Evolutionary conservation across 257 asterid genomes (phyloP).

Genomic region (Avicennia marina): DNA sequence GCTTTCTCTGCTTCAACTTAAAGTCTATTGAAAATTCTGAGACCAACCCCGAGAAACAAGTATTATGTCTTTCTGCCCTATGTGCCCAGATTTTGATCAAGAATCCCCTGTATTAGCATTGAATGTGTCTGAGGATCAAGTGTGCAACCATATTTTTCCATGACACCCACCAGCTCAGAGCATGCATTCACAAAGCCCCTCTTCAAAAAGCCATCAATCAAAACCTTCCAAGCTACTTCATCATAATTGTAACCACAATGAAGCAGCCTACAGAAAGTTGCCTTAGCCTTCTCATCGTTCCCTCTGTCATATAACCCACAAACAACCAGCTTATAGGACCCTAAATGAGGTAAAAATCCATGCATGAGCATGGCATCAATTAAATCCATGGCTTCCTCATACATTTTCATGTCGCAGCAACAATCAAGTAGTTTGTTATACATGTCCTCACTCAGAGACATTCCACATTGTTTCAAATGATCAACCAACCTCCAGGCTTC

Average conservation of each 20-base stretch:
- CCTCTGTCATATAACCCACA: constrained; percentile 62
- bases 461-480: constrained; percentile 41
- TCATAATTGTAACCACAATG: constrained; percentile 62
- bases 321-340: constrained; percentile 46
- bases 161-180: constrained; percentile 46
- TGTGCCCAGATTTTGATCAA: constrained; percentile 19
- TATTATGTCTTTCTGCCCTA: not conserved
- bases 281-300: constrained; percentile 41
- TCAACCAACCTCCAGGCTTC: constrained; percentile 55
- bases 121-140: constrained; percentile 49
- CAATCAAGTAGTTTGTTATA: constrained; percentile 42
- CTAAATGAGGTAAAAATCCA: constrained; percentile 47
- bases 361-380: constrained; percentile 41
- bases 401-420: constrained; percentile 52
- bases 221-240: constrained; percentile 71
- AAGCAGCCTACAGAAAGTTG: constrained; percentile 43
- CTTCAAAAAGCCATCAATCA: constrained; percentile 64
- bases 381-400: constrained; percentile 43
- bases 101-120: constrained; percentile 52
- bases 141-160: constrained; percentile 53
- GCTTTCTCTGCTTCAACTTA: not conserved
- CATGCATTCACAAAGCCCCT: constrained; percentile 43
- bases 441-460: constrained; percentile 43
- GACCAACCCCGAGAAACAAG: constrained; percentile 9
- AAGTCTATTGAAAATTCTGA: not conserved